phyloP scores from a whole-genome alignment of 2,329 filamentous ascomycete species.

The Colletotrichum gloeosporioides region DNA sequence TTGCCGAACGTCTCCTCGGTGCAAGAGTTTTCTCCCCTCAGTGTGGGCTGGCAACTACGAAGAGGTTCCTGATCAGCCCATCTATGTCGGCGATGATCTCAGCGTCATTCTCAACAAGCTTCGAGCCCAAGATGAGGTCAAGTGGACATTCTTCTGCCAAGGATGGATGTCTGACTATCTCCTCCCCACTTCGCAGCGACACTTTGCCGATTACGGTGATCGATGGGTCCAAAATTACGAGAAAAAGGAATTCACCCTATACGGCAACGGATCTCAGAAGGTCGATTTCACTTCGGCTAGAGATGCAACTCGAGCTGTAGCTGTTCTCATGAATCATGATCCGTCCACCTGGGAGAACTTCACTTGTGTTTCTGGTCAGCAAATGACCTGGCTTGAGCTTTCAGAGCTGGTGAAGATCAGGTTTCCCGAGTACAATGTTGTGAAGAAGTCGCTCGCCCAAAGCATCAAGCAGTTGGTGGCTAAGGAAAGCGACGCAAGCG shows the following conservation, averaged over 20 bases:
- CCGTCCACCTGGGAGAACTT: not conserved
- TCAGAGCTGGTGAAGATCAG: fast-evolving
- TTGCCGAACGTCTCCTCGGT: not conserved
- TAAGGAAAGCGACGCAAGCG: not conserved
- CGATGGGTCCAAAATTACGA: not conserved
- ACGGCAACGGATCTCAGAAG: not conserved
- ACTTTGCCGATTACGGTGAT: not conserved
- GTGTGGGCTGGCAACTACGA: not conserved
- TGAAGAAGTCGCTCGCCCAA: not conserved
- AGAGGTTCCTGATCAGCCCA: not conserved
- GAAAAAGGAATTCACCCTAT: not conserved
- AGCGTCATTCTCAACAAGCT: not conserved
- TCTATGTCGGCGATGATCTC: not conserved
- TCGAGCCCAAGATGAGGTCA: not conserved
- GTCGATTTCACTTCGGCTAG: not conserved
- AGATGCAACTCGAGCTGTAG: not conserved
- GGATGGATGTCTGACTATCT: not conserved
- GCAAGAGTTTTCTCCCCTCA: not conserved
- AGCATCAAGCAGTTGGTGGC: not conserved
- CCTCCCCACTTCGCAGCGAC: not conserved
- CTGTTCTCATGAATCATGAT: not conserved
- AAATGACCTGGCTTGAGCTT: not conserved
- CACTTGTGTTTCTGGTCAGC: not conserved
- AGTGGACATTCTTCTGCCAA: not conserved
- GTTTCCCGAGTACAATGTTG: not conserved